These are phyloP conservation scores for Hygrophorus pudorinus DNA, from an alignment of 768 basidiomycete species.

Conservation along the genomic window DNA sequence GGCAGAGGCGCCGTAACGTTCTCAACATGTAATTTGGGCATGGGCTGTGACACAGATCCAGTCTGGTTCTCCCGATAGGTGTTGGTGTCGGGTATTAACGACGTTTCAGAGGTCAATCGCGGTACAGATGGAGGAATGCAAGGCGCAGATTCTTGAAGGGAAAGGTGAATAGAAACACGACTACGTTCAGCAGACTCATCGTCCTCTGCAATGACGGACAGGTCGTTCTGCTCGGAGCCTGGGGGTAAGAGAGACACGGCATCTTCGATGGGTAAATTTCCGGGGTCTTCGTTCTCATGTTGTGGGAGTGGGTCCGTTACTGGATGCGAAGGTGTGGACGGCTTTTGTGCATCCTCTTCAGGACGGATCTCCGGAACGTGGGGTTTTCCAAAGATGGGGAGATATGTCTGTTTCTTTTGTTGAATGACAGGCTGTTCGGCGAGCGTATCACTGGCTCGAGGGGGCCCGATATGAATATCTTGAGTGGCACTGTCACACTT, in stretches of 20 bases:
- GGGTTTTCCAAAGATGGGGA: not conserved
- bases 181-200: conserved; percentile 47
- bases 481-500: not conserved
- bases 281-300: not conserved
- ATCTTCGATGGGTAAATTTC: not conserved
- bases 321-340: not conserved
- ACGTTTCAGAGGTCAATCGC: not conserved
- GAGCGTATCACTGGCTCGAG: too few relatives aligned
- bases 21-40: not conserved
- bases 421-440: too few relatives aligned
- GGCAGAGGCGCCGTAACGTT: conserved; percentile 3
- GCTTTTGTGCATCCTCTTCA: not conserved
- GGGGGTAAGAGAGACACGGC: not conserved
- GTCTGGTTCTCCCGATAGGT: not conserved
- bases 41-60: not conserved
- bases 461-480: too few relatives aligned
- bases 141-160: not conserved
- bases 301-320: too few relatives aligned
- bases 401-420: too few relatives aligned
- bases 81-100: not conserved
- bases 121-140: not conserved
- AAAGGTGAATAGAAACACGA: conserved; percentile 15
- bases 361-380: not conserved
- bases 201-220: conserved; percentile 66
- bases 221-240: conserved; percentile 27